Evolutionary conservation across 192 early-diverging fungal species (phyloP).

Genomic region (Rhizoclosmatium globosum): DNA sequence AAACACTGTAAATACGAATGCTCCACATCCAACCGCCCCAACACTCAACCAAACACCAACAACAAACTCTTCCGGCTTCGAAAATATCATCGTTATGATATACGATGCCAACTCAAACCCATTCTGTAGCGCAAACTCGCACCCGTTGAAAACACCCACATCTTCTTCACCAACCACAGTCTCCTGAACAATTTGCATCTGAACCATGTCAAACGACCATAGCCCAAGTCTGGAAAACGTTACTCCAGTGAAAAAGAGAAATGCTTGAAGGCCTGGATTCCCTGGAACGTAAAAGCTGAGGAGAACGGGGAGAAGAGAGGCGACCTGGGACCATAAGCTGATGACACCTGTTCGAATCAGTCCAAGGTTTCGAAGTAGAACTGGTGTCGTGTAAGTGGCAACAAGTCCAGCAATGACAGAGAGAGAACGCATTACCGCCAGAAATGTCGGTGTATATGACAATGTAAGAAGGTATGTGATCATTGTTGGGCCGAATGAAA

Average conservation of each 20-base stretch:
- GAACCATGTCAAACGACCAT: constrained; percentile 57
- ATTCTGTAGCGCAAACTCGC: constrained; percentile 53
- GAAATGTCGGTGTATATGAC: constrained; percentile 39
- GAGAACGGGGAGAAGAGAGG: constrained; percentile 33
- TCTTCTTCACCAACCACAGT: constrained; percentile 34
- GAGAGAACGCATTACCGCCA: constrained; percentile 44
- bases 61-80: constrained; percentile 7
- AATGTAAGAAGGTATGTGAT: constrained; percentile 49
- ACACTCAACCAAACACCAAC: not conserved
- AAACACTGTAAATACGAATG: constrained; percentile 6
- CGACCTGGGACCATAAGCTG: constrained; percentile 46
- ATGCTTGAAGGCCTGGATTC: not conserved
- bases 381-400: constrained; percentile 44
- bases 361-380: constrained; percentile 41
- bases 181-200: constrained; percentile 58
- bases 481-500: constrained; percentile 53
- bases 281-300: constrained; percentile 40
- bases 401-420: constrained; percentile 47
- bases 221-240: constrained; percentile 49
- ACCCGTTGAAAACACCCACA: constrained; percentile 44
- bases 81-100: constrained; percentile 47
- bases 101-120: constrained; percentile 51
- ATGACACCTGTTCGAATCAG: constrained; percentile 47
- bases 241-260: constrained; percentile 49
- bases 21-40: not conserved